Conservation (phyloP, 2,329 filamentous ascomycete genomes). For the Stagonosporopsis tanaceti region DNA sequence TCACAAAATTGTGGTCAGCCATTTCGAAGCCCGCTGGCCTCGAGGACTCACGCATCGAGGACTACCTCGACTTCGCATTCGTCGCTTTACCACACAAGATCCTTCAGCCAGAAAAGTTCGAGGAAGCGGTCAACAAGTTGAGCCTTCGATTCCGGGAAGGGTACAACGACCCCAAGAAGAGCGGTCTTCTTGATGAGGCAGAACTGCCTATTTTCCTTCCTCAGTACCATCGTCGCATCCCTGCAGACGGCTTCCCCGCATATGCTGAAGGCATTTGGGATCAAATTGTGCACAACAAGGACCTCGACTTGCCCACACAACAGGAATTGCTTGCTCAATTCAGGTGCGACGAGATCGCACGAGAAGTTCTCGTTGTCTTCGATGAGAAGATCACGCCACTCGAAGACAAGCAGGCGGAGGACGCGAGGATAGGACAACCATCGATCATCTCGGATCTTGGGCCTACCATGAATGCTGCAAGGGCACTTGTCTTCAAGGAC, state of each 20-base stretch:
- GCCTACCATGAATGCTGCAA: constrained; percentile 72
- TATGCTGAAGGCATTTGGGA: constrained; percentile 97
- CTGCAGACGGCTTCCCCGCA: constrained; percentile 93
- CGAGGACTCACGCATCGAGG: constrained; percentile 87
- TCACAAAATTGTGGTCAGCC: constrained; percentile 89
- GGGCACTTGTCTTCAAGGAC: constrained; percentile 76
- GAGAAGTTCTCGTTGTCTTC: constrained; percentile 85
- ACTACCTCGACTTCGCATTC: constrained; percentile 99
- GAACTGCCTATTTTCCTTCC: constrained; percentile 84
- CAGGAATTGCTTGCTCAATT: constrained; percentile 97
- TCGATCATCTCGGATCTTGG: constrained; percentile 80
- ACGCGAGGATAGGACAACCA: constrained; percentile 74
- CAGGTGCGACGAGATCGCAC: constrained; percentile 93
- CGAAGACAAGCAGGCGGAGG: constrained; percentile 84
- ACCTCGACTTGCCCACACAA: constrained; percentile 93
- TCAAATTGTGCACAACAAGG: constrained; percentile 98
- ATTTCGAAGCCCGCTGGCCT: constrained; percentile 91
- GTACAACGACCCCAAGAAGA: constrained; percentile 72
- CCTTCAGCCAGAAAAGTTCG: constrained; percentile 90
- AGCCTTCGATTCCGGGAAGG: constrained; percentile 84
- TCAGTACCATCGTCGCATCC: constrained; percentile 94
- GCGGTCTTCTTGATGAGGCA: constrained; percentile 72
- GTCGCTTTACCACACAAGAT: constrained; percentile 96
- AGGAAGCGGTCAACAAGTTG: constrained; percentile 79
- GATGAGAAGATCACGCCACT: constrained; percentile 83